A percentile compares a stretch with the other conserved stretches of the same genome.
phyloP scores from a whole-genome alignment of 192 early-diverging fungal species.

The Fimicolochytrium jonesii region DNA sequence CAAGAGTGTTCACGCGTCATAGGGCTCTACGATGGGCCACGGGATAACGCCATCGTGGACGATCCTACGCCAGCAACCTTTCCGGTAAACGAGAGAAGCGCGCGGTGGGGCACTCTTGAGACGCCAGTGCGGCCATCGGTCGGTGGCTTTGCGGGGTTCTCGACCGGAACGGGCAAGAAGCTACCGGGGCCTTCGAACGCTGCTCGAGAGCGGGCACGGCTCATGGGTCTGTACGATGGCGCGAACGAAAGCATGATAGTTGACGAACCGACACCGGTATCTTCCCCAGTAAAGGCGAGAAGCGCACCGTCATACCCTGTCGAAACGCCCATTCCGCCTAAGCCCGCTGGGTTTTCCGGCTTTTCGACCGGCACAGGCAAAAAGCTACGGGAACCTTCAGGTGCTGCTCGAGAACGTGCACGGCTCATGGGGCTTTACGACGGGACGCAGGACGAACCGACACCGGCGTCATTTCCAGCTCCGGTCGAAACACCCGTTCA shows the following conservation, averaged over 20 bases:
- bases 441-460: neutral
- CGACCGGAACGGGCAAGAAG: constrained; percentile 7
- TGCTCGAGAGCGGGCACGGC: neutral
- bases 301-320: neutral
- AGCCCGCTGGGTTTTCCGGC: neutral
- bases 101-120: neutral
- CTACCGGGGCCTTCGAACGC: neutral
- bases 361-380: constrained; percentile 9
- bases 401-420: neutral
- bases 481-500: neutral
- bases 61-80: neutral
- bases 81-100: neutral
- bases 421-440: neutral
- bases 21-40: neutral
- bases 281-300: neutral
- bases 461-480: neutral
- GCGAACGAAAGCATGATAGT: neutral
- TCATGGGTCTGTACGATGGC: neutral
- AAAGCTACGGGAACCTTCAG: neutral
- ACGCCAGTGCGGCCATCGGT: neutral
- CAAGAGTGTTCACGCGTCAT: neutral
- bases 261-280: neutral
- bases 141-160: neutral
- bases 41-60: neutral
- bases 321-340: neutral